Conservation (phyloP, 805 yeast genomes). For the Saturnispora bothae region DNA sequence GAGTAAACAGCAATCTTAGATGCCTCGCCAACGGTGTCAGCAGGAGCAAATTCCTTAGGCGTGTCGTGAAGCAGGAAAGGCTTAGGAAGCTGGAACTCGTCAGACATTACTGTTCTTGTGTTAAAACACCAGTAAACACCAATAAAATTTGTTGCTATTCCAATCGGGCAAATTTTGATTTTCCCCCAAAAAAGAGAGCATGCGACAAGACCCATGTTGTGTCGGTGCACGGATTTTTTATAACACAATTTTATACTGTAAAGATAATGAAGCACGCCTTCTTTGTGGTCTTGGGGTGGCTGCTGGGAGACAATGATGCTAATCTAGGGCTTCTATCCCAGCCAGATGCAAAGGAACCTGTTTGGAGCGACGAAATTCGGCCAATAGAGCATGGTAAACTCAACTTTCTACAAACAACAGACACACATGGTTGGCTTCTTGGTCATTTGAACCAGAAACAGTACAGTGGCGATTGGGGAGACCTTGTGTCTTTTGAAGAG, state of each 20-base stretch:
- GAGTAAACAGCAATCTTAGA: constrained; percentile 22
- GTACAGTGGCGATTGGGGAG: constrained; percentile 89
- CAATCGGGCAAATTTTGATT: background rate
- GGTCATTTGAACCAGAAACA: constrained; percentile 76
- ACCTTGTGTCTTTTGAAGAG: constrained; percentile 57
- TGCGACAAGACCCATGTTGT: no score
- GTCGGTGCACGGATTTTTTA: no score
- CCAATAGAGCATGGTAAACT: constrained; percentile 45
- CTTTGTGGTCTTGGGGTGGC: no score
- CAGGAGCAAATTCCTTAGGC: constrained; percentile 17
- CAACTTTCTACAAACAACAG: constrained; percentile 89
- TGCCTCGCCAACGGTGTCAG: constrained; percentile 24
- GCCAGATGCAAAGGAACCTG: background rate
- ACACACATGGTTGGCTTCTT: constrained; percentile 94
- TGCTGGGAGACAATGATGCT: no score
- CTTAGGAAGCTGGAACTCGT: constrained; percentile 18
- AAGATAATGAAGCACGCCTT: no score
- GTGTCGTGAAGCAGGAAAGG: constrained; percentile 22
- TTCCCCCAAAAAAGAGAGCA: no score
- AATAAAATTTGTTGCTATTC: background rate
- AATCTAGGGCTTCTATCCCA: background rate
- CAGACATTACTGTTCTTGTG: constrained; percentile 4
- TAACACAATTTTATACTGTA: no score
- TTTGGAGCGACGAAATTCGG: constrained; percentile 5
- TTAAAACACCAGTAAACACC: background rate